Conservation (phyloP, 1,139 yeast genomes). For the Yamadazyma buinensis region DNA sequence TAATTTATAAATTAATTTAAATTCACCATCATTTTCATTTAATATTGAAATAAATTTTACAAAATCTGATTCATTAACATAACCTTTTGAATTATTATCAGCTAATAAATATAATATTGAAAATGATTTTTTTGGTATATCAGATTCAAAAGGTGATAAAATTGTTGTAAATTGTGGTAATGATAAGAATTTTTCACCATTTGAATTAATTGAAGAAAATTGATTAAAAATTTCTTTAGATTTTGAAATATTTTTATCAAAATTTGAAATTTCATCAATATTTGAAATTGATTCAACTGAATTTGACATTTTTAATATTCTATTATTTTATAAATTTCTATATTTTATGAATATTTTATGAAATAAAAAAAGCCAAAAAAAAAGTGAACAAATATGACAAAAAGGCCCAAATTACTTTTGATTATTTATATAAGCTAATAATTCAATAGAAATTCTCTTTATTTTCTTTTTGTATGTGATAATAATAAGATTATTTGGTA, state of each 20-base stretch:
- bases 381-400: not conserved
- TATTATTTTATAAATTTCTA: too few relatives aligned
- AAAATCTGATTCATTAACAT: slow-evolving; percentile 58
- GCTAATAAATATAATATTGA: slow-evolving; percentile 60
- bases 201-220: slow-evolving; percentile 29
- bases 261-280: not conserved
- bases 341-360: too few relatives aligned
- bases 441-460: too few relatives aligned
- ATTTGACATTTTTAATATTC: too few relatives aligned
- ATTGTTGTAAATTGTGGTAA: slow-evolving; percentile 38
- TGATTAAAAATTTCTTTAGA: slow-evolving; percentile 41
- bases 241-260: slow-evolving; percentile 23
- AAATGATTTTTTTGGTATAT: slow-evolving; percentile 37
- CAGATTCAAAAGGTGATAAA: slow-evolving; percentile 42
- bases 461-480: too few relatives aligned
- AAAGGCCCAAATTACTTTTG: too few relatives aligned
- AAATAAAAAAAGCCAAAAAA: not conserved
- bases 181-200: slow-evolving; percentile 24
- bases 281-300: not conserved
- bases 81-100: slow-evolving; percentile 62
- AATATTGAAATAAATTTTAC: slow-evolving; percentile 52
- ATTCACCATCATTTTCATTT: slow-evolving; percentile 55
- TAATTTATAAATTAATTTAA: slow-evolving; percentile 47
- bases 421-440: too few relatives aligned
- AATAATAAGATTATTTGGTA: too few relatives aligned